phyloP scores from a whole-genome alignment of 805 yeast species.

The Starmera quercuum region DNA sequence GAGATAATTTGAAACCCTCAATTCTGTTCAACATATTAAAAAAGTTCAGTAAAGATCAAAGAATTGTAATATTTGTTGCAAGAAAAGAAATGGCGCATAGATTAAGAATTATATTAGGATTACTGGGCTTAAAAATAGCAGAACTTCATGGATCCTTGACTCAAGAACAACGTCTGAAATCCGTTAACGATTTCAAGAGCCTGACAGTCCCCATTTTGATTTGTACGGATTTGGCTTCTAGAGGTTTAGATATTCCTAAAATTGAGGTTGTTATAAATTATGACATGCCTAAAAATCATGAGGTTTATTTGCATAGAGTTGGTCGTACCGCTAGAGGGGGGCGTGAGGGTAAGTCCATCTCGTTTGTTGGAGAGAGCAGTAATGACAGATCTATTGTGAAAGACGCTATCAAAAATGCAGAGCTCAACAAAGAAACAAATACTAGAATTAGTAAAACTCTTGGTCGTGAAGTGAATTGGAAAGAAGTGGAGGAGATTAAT shows the following conservation, averaged over 20 bases:
- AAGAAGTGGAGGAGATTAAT: constrained; percentile 63
- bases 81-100: constrained; percentile 88
- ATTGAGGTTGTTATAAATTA: constrained; percentile 90
- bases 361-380: constrained; percentile 90
- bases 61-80: constrained; percentile 86
- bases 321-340: constrained; percentile 99
- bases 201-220: constrained; percentile 79
- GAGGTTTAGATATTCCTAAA: constrained; percentile 99
- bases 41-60: constrained; percentile 51
- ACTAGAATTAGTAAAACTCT: constrained; percentile 51
- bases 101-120: constrained; percentile 67
- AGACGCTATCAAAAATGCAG: constrained; percentile 71
- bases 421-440: constrained; percentile 25
- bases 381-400: constrained; percentile 87
- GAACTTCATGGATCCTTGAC: constrained; percentile 80
- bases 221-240: constrained; percentile 97
- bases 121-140: constrained; percentile 67
- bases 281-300: constrained; percentile 93
- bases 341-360: constrained; percentile 85
- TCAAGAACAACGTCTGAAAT: constrained; percentile 88
- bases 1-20: constrained; percentile 80
- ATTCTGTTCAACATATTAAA: constrained; percentile 65
- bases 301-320: constrained; percentile 90
- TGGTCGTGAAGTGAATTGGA: constrained; percentile 93
- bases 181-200: constrained; percentile 76